These are phyloP conservation scores for Xylaria sp. DNA, from an alignment of 2,329 filamentous ascomycete species.

Conservation along the genomic window DNA sequence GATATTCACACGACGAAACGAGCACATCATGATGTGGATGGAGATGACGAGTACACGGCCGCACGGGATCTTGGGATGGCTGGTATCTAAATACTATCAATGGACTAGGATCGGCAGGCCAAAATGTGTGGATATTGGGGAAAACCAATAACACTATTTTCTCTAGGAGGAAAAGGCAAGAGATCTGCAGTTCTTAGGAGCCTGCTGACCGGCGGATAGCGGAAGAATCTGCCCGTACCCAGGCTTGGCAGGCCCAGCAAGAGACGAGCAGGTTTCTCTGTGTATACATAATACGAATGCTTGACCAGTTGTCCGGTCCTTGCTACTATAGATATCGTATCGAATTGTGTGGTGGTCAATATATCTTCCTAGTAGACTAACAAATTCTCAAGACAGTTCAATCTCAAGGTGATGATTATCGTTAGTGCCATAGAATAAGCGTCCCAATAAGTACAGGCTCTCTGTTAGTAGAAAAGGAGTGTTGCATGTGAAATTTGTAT, in stretches of 20 bases:
- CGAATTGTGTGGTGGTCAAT: background rate
- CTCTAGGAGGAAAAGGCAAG: constrained; percentile 24
- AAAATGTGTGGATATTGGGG: constrained; percentile 10
- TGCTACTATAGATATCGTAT: background rate
- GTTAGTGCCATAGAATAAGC: background rate
- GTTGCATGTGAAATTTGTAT: background rate
- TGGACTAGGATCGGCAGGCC: constrained; percentile 19
- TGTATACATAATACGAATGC: constrained; percentile 36
- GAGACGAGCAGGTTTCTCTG: constrained; percentile 23
- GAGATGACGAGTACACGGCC: constrained; percentile 36
- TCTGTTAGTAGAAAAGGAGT: background rate
- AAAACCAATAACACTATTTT: constrained; percentile 18
- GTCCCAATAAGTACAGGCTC: background rate
- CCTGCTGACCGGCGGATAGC: constrained; percentile 17
- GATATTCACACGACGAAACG: constrained; percentile 16
- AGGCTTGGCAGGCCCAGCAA: constrained; percentile 36
- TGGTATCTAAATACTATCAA: constrained; percentile 12
- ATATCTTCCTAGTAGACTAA: background rate
- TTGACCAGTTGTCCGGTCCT: background rate
- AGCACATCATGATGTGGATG: constrained; percentile 29
- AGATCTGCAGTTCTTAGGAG: constrained; percentile 7
- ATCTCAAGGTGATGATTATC: background rate
- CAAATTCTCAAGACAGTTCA: background rate
- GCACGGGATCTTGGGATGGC: constrained; percentile 26
- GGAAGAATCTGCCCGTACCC: constrained; percentile 26